These are phyloP conservation scores for Rhodotorula paludigena DNA, from an alignment of 768 basidiomycete species.

Conservation along the genomic window DNA sequence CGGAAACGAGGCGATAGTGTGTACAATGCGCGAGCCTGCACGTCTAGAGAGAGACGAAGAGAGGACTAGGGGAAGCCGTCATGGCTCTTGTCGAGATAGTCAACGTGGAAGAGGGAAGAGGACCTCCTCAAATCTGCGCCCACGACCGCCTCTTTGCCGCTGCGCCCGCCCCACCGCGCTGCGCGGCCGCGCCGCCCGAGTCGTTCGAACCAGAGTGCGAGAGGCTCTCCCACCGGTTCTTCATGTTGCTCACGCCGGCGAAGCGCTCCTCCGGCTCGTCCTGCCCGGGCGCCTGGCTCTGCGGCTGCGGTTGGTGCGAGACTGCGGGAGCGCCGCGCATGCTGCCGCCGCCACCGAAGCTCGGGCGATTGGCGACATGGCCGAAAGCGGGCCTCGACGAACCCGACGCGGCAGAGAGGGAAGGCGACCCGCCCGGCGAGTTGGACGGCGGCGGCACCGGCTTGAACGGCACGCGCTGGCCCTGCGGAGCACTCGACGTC, in stretches of 20 bases:
- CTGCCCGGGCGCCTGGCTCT: not conserved
- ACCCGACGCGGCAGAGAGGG: not conserved
- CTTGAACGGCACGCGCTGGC: constrained; percentile 29
- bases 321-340: not conserved
- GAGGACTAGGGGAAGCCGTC: too few relatives aligned
- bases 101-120: too few relatives aligned
- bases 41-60: too few relatives aligned
- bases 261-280: constrained; percentile 36
- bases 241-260: constrained; percentile 40
- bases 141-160: not conserved
- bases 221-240: constrained; percentile 40
- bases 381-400: not conserved
- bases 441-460: constrained; percentile 30
- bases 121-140: not conserved
- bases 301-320: not conserved
- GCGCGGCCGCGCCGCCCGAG: not conserved
- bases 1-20: too few relatives aligned
- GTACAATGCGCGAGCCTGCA: too few relatives aligned
- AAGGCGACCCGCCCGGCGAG: too few relatives aligned
- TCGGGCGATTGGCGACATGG: not conserved
- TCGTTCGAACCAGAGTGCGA: constrained; percentile 8
- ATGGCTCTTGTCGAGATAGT: too few relatives aligned
- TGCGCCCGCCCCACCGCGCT: not conserved
- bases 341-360: not conserved
- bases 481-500: not conserved